Percentiles rank a stretch among this genome's conserved stretches.
Conservation (phyloP, 106 monocot species). For the Dendrobium catenatum region DNA sequence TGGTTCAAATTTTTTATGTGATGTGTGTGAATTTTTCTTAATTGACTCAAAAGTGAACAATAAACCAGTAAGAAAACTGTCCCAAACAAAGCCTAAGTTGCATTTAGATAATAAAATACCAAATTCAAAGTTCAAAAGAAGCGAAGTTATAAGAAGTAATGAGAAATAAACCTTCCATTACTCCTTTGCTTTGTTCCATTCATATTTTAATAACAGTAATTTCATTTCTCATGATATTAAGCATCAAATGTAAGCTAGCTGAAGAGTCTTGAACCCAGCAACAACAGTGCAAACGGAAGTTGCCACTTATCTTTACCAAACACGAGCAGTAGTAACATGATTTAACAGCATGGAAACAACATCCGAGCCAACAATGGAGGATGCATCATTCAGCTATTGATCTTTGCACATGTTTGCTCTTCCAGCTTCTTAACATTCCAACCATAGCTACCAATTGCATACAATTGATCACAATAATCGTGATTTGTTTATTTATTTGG, state of each 20-base stretch:
- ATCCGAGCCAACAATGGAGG: constrained; percentile 11
- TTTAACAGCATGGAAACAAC: constrained; percentile 40
- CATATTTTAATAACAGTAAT: too few species aligned
- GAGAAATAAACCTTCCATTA: too few species aligned
- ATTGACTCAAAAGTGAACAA: too few species aligned
- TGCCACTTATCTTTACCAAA: constrained; percentile 3
- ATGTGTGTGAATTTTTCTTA: too few species aligned
- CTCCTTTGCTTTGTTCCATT: too few species aligned
- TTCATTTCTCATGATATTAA: neutral
- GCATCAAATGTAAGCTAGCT: neutral
- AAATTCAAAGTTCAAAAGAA: neutral
- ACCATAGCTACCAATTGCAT: constrained; percentile 32
- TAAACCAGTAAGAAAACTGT: too few species aligned
- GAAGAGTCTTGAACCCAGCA: neutral
- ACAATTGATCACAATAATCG: neutral
- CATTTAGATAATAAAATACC: too few species aligned
- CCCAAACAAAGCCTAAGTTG: too few species aligned
- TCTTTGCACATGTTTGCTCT: constrained; percentile 34
- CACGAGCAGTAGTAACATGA: constrained; percentile 16
- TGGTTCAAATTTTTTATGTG: too few species aligned
- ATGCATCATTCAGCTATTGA: constrained; percentile 22
- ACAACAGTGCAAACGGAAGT: neutral
- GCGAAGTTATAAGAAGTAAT: neutral
- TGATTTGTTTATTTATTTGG: too few species aligned
- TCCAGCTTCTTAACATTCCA: constrained; percentile 33